Conservation (phyloP, 257 asterid species). For the Phtheirospermum japonicum region DNA sequence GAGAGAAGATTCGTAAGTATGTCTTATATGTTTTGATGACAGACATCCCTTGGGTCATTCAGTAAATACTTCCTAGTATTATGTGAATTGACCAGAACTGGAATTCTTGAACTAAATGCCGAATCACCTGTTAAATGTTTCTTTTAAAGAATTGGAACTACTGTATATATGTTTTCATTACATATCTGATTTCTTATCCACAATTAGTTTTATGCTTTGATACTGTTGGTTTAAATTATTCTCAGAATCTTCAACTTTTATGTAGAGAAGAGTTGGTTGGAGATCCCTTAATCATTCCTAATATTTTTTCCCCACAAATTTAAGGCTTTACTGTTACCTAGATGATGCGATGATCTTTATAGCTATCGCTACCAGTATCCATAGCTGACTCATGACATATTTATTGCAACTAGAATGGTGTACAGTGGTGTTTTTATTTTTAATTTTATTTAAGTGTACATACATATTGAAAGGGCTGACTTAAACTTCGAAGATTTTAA, state of each 20-base stretch:
- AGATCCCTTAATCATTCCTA: neutral
- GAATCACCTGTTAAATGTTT: constrained; percentile 10
- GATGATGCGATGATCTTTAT: constrained; percentile 15
- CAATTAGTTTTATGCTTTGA: neutral
- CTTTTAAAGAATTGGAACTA: neutral
- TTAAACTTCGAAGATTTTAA: constrained; percentile 17
- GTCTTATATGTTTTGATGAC: constrained; percentile 2
- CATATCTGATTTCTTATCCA: neutral
- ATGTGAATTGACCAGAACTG: constrained; percentile 16
- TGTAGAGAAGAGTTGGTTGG: constrained; percentile 1
- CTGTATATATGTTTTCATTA: neutral
- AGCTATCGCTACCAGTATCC: neutral
- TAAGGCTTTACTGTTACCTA: neutral
- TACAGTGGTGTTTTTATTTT: constrained; percentile 12
- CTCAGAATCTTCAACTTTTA: neutral
- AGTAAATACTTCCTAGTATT: constrained; percentile 13
- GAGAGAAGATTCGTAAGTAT: neutral
- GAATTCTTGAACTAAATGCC: constrained; percentile 16
- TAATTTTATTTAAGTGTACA: constrained; percentile 9
- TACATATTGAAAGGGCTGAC: constrained; percentile 1
- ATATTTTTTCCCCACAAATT: neutral
- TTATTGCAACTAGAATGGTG: constrained; percentile 17
- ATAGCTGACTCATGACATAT: neutral
- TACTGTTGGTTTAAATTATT: neutral
- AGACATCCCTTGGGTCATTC: constrained; percentile 11